Evolutionary conservation across 2,329 filamentous ascomycete genomes (phyloP).

Genomic region (Paecilomyces fulvus): DNA sequence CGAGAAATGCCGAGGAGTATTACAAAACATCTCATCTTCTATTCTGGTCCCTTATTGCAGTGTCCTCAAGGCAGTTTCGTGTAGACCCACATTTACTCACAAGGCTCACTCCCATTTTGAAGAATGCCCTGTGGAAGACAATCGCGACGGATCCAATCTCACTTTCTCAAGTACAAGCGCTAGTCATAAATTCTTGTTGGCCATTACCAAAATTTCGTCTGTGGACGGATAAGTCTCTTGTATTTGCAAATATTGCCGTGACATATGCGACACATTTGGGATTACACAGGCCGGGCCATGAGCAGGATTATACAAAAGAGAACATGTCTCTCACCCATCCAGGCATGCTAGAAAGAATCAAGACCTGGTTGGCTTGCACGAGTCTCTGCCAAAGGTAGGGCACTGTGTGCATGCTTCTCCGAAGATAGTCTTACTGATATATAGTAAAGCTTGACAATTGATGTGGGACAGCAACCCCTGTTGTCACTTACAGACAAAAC

Average conservation of each 20-base stretch:
- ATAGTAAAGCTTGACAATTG: background rate
- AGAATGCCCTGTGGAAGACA: background rate
- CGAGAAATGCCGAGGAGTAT: background rate
- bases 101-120: background rate
- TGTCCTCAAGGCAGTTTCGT: background rate
- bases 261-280: constrained; percentile 2
- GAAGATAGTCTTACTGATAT: background rate
- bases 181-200: constrained; percentile 1
- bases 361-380: constrained; percentile 1
- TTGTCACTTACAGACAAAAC: background rate
- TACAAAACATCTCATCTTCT: constrained; percentile 1
- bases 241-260: background rate
- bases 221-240: constrained; percentile 1
- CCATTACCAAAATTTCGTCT: constrained; percentile 1
- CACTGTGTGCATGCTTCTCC: background rate
- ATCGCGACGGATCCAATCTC: background rate
- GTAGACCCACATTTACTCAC: background rate
- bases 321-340: background rate
- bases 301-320: constrained; percentile 1
- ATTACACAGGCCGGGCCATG: constrained; percentile 1
- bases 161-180: constrained; percentile 1
- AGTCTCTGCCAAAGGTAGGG: background rate
- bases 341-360: background rate
- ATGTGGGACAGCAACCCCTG: background rate
- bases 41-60: constrained; percentile 2